Evolutionary conservation across 148 eudicot species (phyloP).

Genomic region (Fagopyrum esculentum): DNA sequence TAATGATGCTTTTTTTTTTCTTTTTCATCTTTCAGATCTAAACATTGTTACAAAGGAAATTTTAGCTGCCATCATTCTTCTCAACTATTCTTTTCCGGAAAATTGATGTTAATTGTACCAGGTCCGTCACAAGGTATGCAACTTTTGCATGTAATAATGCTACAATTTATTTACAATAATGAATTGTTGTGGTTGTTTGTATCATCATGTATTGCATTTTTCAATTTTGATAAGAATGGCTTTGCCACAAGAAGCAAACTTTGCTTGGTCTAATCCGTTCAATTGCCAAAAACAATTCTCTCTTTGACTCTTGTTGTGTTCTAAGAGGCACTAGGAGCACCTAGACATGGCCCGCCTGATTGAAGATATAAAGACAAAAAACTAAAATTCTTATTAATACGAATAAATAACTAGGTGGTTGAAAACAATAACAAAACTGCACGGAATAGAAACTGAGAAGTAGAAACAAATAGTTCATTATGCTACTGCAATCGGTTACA

Average conservation of each 20-base stretch:
- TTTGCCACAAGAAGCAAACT: neutral
- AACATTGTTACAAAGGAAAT: conserved; percentile 28
- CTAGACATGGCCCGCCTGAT: too few relatives aligned
- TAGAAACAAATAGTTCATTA: too few relatives aligned
- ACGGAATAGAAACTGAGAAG: too few relatives aligned
- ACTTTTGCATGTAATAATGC: neutral
- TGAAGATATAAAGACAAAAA: too few relatives aligned
- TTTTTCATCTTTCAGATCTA: conserved; percentile 21
- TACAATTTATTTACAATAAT: neutral
- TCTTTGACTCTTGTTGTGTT: neutral
- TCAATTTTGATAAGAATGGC: neutral
- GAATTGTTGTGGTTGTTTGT: neutral
- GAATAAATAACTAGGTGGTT: too few relatives aligned
- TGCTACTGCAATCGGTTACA: too few relatives aligned
- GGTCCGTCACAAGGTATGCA: conserved; percentile 29
- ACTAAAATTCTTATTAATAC: too few relatives aligned
- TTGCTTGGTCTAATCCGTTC: neutral
- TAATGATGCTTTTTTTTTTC: conserved; percentile 6
- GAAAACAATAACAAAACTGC: too few relatives aligned
- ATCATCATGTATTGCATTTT: neutral
- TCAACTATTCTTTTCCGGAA: conserved; percentile 29
- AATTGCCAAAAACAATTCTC: neutral
- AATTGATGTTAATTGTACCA: conserved; percentile 28
- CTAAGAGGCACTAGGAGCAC: too few relatives aligned
- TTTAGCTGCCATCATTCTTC: conserved; percentile 30